Base-by-base conservation (phyloP, 2,329 filamentous ascomycete genomes). In the Zasmidium cellare region DNA sequence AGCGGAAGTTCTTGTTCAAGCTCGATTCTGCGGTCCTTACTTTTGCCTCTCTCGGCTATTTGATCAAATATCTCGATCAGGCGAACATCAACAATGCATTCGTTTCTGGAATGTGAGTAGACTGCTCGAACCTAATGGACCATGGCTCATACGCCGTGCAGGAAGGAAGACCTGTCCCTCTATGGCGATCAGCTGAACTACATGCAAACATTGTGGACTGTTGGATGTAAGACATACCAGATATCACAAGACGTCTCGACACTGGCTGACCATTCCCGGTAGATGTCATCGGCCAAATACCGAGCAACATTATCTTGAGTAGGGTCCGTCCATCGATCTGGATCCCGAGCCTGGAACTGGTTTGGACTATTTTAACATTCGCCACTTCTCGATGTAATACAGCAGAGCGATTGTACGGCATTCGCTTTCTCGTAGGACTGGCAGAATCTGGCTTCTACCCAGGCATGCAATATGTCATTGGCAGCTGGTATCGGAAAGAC, bases 151-250 rank as follows among this genome's bases (percentile, higher is more conserved):
- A 11, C 25, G 25, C 14, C 46, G 18, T 16, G 19, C 56, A 58
- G 55, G 59, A 53, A 83, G 65, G 79, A 83, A 64, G 82, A 84
- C 52, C 70, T 84, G 0, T 67, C 72, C 1, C 69, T 85, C 7
- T 78, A 80, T 46, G 77, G 77, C 2, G 84, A 85, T 58, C 72
- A 86, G 56, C 73, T 84, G 22, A 84, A 85, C 53, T 81, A 80
- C 56, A 81, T 81, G 72, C 75, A 83, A 49, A 80, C 82, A 0
- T 79, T 76, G 41, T 87, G 84, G 76, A 85, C 81, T 0, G 78
- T 84, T 0, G 84, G 56, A n/a, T 16, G 25, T 28, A 11, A 28
- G 25, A n/a, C n/a, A n/a, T n/a, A n/a, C n/a, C n/a, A n/a, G n/a
- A n/a, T n/a, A n/a, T n/a, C n/a, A n/a, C n/a, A n/a, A n/a, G n/a